These are phyloP conservation scores for Podila horticola DNA, from an alignment of 192 early-diverging fungal genomes.

Conservation along the genomic window DNA sequence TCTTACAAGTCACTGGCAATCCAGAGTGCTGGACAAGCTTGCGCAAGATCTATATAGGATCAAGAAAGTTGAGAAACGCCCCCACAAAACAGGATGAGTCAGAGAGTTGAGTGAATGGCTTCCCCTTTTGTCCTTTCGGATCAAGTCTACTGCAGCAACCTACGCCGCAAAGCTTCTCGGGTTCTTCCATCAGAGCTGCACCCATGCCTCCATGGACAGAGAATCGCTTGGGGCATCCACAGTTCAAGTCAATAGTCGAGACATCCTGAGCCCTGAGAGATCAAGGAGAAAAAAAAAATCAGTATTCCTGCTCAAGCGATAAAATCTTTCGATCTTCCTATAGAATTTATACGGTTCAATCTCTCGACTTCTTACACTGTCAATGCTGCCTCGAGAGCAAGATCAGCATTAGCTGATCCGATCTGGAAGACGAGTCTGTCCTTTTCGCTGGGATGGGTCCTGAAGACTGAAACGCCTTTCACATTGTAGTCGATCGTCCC, in stretches of 20 bases:
- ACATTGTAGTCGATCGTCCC: constrained; percentile 82
- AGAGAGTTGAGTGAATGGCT: not conserved
- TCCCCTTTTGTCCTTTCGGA: not conserved
- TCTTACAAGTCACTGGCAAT: constrained; percentile 76
- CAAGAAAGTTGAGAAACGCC: too few species aligned
- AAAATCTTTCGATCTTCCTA: not conserved
- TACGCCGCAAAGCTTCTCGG: constrained; percentile 80
- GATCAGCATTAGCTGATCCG: constrained; percentile 88
- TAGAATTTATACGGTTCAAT: too few species aligned
- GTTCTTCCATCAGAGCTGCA: constrained; percentile 86
- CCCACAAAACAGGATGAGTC: too few species aligned
- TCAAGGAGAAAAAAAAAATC: constrained; percentile 12
- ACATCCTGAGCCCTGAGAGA: constrained; percentile 78
- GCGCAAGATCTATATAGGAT: constrained; percentile 64
- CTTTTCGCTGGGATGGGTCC: constrained; percentile 82
- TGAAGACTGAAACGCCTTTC: constrained; percentile 73
- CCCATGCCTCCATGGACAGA: constrained; percentile 96
- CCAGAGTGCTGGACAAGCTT: constrained; percentile 77
- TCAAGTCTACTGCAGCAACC: not conserved
- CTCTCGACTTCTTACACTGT: constrained; percentile 66
- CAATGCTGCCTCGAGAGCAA: constrained; percentile 87
- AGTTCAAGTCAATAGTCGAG: constrained; percentile 94
- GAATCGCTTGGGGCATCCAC: constrained; percentile 97
- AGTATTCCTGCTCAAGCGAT: not conserved
- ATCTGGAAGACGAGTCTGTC: constrained; percentile 89